These are phyloP conservation scores for Aspergillus sp. DNA, from an alignment of 2,329 filamentous ascomycete species.

Conservation along the genomic window DNA sequence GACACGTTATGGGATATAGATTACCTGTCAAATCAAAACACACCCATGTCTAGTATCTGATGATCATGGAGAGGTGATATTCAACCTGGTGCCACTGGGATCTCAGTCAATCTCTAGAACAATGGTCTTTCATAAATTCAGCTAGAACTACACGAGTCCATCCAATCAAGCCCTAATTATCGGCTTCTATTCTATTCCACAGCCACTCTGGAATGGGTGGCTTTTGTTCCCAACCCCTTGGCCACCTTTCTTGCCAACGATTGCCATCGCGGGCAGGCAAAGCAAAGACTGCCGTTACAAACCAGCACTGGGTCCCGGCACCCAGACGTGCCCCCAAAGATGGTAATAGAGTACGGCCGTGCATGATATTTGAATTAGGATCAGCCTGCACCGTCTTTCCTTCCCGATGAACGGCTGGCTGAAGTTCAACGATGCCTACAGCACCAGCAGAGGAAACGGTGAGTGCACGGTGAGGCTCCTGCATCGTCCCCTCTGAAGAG, in stretches of 20 bases:
- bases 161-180: too few species aligned
- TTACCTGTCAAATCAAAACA: too few species aligned
- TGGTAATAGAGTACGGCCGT: constrained; percentile 67
- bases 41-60: too few species aligned
- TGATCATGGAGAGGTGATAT: too few species aligned
- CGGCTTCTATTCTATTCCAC: constrained; percentile 42
- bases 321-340: constrained; percentile 60
- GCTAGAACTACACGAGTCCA: too few species aligned
- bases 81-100: too few species aligned
- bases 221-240: constrained; percentile 56
- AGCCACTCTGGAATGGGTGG: constrained; percentile 61
- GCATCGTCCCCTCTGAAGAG: constrained; percentile 39
- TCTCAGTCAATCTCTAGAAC: too few species aligned
- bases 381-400: constrained; percentile 70
- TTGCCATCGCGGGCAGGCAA: constrained; percentile 55
- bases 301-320: constrained; percentile 58
- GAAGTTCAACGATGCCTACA: constrained; percentile 47
- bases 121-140: too few species aligned
- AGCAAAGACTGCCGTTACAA: constrained; percentile 67
- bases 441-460: constrained; percentile 47
- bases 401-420: constrained; percentile 34
- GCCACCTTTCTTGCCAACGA: constrained; percentile 47
- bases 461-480: constrained; percentile 30
- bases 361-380: constrained; percentile 72
- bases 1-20: too few species aligned